These are phyloP conservation scores for Parathielavia hyrcaniae DNA, from an alignment of 495 filamentous ascomycete species.

Conservation along the genomic window DNA sequence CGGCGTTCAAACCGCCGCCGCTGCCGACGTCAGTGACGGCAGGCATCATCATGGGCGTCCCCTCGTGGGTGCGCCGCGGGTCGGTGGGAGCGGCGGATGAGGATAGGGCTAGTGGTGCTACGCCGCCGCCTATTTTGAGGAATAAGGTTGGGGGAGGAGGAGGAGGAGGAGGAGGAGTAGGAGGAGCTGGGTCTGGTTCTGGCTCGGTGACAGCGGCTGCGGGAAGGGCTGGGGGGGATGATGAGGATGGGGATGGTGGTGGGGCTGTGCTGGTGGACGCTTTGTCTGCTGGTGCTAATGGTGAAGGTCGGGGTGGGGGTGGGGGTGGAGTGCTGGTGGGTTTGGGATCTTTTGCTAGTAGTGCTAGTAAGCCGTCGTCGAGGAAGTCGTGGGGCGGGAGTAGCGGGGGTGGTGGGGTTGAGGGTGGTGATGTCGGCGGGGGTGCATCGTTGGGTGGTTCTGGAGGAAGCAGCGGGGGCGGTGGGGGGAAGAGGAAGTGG, in stretches of 20 bases:
- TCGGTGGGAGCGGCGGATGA: constrained; percentile 30
- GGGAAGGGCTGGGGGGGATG: constrained; percentile 10
- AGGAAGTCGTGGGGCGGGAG: constrained; percentile 4
- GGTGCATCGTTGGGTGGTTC: constrained; percentile 3
- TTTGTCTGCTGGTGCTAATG: background rate
- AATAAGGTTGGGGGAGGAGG: constrained; percentile 25
- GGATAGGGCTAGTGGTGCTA: constrained; percentile 34
- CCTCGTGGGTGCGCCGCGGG: constrained; percentile 28
- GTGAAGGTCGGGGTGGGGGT: no score
- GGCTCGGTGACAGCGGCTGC: background rate
- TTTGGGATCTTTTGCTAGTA: background rate
- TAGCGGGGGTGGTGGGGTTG: background rate
- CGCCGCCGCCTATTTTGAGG: constrained; percentile 44
- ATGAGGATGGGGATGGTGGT: constrained; percentile 23
- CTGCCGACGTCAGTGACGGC: no score
- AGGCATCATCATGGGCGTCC: constrained; percentile 22
- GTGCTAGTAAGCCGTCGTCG: background rate
- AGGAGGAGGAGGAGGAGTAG: no score
- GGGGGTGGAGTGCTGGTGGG: constrained; percentile 11
- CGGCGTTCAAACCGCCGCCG: constrained; percentile 27
- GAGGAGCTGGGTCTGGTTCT: no score
- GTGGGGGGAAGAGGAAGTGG: constrained; percentile 35
- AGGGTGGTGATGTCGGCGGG: background rate
- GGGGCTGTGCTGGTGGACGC: constrained; percentile 16
- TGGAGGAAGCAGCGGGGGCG: background rate